Conservation (phyloP, 441 rosid genomes). For the Capsella rubella region DNA sequence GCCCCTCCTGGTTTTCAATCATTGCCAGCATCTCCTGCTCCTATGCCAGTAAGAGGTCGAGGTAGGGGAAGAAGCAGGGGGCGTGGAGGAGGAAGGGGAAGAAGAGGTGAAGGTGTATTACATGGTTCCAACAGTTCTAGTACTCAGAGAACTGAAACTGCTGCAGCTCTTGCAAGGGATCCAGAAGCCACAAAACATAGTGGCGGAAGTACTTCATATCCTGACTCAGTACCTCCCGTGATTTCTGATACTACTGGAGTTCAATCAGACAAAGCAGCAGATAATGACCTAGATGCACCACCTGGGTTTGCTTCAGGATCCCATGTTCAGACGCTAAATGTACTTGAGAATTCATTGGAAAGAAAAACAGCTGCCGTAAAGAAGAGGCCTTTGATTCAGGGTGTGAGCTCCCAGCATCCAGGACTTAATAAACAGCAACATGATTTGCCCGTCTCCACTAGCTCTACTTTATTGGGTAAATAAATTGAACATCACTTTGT, state of each 20-base stretch:
- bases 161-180: constrained; percentile 46
- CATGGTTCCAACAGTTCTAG: constrained; percentile 47
- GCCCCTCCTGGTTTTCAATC: constrained; percentile 49
- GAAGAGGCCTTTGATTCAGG: constrained; percentile 51
- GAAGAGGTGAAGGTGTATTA: constrained; percentile 52
- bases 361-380: constrained; percentile 39
- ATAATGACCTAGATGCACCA: constrained; percentile 54
- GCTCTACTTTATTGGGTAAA: constrained; percentile 41
- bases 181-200: constrained; percentile 41
- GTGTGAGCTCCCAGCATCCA: constrained; percentile 27
- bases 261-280: constrained; percentile 40
- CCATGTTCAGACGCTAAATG: constrained; percentile 44
- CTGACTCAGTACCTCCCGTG: constrained; percentile 44
- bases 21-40: constrained; percentile 45
- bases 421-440: constrained; percentile 34
- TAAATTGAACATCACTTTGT: constrained; percentile 12
- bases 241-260: constrained; percentile 46
- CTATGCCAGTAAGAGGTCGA: constrained; percentile 59
- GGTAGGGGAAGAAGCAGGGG: constrained; percentile 67
- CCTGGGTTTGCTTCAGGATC: constrained; percentile 55
- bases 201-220: constrained; percentile 48
- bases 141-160: constrained; percentile 38
- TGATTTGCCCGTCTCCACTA: constrained; percentile 29
- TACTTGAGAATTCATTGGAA: constrained; percentile 42
- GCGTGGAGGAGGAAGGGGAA: constrained; percentile 75